These are phyloP conservation scores for Coleophoma eucalyptorum DNA, from an alignment of 2,329 filamentous ascomycete species.

Conservation along the genomic window DNA sequence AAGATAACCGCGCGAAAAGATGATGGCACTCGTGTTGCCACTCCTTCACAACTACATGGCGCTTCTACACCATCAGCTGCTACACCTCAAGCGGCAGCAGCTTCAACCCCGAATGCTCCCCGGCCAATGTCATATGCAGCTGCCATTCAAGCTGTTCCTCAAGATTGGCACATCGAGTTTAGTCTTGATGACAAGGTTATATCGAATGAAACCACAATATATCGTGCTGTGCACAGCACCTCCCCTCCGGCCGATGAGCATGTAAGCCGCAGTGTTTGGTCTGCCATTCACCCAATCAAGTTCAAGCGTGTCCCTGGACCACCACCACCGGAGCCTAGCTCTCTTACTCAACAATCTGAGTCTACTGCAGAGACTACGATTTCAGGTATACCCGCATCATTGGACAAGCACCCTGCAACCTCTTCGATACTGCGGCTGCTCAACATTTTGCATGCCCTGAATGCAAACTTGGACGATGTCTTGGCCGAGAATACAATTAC, in stretches of 20 bases:
- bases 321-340: slow-evolving; percentile 67
- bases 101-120: slow-evolving; percentile 43
- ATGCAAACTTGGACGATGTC: slow-evolving; percentile 90
- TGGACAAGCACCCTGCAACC: slow-evolving; percentile 80
- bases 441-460: slow-evolving; percentile 87
- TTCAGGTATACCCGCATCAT: slow-evolving; percentile 68
- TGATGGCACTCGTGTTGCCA: slow-evolving; percentile 82
- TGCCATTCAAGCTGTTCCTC: slow-evolving; percentile 73
- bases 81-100: slow-evolving; percentile 31
- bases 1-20: slow-evolving; percentile 90
- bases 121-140: slow-evolving; percentile 79
- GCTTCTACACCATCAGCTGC: slow-evolving; percentile 37
- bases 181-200: slow-evolving; percentile 80
- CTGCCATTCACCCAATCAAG: slow-evolving; percentile 83
- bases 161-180: slow-evolving; percentile 98
- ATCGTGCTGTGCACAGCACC: slow-evolving; percentile 75
- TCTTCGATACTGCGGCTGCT: slow-evolving; percentile 84
- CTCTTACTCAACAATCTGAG: slow-evolving; percentile 52
- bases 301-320: slow-evolving; percentile 85
- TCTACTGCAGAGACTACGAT: slow-evolving; percentile 47
- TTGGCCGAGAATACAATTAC: slow-evolving; percentile 72
- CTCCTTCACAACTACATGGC: slow-evolving; percentile 62
- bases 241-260: slow-evolving; percentile 60
- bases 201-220: slow-evolving; percentile 90
- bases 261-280: slow-evolving; percentile 78